Evolutionary conservation across 345 rosid species (phyloP).

Genomic region (Acer negundo): DNA sequence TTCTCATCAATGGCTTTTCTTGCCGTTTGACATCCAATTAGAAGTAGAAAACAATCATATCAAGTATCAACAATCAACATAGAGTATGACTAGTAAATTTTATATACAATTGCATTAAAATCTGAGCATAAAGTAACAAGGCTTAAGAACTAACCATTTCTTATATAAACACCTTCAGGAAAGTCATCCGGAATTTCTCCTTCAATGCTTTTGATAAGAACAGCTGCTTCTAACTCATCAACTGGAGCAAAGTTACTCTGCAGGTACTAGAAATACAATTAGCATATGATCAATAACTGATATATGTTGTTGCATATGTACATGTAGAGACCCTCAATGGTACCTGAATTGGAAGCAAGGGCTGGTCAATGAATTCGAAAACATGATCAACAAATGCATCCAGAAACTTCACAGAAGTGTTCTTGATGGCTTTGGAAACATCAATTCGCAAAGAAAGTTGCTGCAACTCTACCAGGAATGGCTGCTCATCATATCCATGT

Average conservation of each 20-base stretch:
- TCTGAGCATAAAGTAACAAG: background rate
- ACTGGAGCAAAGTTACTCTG: conserved; percentile 49
- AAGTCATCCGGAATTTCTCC: conserved; percentile 44
- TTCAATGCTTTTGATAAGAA: conserved; percentile 22
- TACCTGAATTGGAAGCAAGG: conserved; percentile 51
- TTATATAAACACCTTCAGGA: conserved; percentile 40
- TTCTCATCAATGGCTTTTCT: background rate
- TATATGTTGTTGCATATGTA: background rate
- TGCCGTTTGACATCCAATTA: background rate
- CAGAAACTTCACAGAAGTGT: conserved; percentile 26
- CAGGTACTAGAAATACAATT: background rate
- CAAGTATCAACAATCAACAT: no score
- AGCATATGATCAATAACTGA: background rate
- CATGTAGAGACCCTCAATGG: background rate
- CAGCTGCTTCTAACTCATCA: conserved; percentile 34
- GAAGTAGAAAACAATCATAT: background rate
- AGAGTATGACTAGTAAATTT: background rate
- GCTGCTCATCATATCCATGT: conserved; percentile 28
- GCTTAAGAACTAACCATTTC: conserved; percentile 36
- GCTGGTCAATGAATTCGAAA: conserved; percentile 46
- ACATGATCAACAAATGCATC: conserved; percentile 43
- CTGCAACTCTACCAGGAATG: conserved; percentile 26
- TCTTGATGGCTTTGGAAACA: conserved; percentile 28
- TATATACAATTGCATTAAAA: background rate
- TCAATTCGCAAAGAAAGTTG: conserved; percentile 26